Evolutionary conservation across 192 early-diverging fungal species (phyloP), one percentile per base, ranked within the genome.

Genomic region (Helicostylum pulchrum): DNA sequence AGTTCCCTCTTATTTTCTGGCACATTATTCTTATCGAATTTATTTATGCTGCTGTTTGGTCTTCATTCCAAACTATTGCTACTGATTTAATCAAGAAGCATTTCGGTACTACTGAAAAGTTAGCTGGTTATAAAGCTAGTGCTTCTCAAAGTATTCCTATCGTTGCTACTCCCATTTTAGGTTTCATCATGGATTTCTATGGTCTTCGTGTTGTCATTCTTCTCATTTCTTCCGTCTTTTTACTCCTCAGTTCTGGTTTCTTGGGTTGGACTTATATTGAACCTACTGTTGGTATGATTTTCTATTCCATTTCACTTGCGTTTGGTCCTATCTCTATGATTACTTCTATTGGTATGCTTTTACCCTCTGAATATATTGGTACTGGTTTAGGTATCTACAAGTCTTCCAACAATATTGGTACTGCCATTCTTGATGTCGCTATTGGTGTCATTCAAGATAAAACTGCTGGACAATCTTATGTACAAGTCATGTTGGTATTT

Each of bases 341-440:
- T 55, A 81, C 85, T 0, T 77, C 84, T 2, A 83, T 87, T 10
- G 78, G 81, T 52, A 77, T 87, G 36, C 70, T 84, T 12, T 53
- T 85, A 7, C 84, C 80, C 2, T 74, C 75, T 44, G 79, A 64
- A 53, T 79, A 83, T 23, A 74, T 85, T 15, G 85, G 85, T 42
- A 85, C 85, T 3, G 83, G 80, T 7, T 57, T 85, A 19, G 83
- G 85, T 14, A 74, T 87, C 34, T 87, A 84, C 77, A 87, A 87
- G 70, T 80, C 76, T 26, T 78, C 80, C 1, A 82, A 78, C 73
- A 87, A 85, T 51, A 77, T 82, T 21, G 85, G 84, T 10, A 78
- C 80, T 6, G 76, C 83, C 6, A 83, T 85, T n/a, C 77, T 87
- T n/a, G 85, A 87, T 53, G 82, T 85, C 49, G 76, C 82, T 19